Conservation (phyloP, 345 rosid genomes). For the Trapa bicornis region DNA sequence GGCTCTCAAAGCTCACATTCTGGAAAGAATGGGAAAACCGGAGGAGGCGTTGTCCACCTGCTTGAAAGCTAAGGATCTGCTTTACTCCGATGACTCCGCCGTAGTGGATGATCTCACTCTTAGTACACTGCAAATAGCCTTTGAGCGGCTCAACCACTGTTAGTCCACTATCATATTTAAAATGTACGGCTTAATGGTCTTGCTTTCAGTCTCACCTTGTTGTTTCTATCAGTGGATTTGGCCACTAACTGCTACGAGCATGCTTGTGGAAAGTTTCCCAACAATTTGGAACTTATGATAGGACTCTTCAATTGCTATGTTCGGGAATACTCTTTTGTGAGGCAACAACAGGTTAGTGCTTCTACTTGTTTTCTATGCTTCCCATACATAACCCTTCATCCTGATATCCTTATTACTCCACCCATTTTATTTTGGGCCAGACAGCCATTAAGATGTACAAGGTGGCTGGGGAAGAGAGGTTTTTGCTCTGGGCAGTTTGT, state of each 20-base stretch:
- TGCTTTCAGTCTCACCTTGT: background rate
- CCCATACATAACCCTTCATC: constrained; percentile 3
- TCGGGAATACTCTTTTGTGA: constrained; percentile 85
- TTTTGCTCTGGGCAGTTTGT: constrained; percentile 97
- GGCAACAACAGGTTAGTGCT: constrained; percentile 85
- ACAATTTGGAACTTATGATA: constrained; percentile 83
- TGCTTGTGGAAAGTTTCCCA: constrained; percentile 67
- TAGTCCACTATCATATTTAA: constrained; percentile 16
- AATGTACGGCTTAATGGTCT: background rate
- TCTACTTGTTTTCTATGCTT: background rate
- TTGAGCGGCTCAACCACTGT: constrained; percentile 93
- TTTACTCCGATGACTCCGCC: constrained; percentile 52
- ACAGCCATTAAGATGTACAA: constrained; percentile 97
- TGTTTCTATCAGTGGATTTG: constrained; percentile 54
- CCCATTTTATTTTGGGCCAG: constrained; percentile 35
- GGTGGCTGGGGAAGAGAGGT: constrained; percentile 83
- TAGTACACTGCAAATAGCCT: constrained; percentile 81
- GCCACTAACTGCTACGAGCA: constrained; percentile 88
- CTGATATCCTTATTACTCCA: background rate
- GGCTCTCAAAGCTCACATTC: constrained; percentile 74
- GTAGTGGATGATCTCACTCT: constrained; percentile 96
- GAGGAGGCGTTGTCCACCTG: constrained; percentile 65
- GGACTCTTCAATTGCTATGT: constrained; percentile 96
- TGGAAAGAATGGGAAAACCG: constrained; percentile 82
- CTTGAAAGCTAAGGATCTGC: constrained; percentile 60